Conservation (phyloP, 2,329 filamentous ascomycete genomes). For the Trematosphaeria pertusa region DNA sequence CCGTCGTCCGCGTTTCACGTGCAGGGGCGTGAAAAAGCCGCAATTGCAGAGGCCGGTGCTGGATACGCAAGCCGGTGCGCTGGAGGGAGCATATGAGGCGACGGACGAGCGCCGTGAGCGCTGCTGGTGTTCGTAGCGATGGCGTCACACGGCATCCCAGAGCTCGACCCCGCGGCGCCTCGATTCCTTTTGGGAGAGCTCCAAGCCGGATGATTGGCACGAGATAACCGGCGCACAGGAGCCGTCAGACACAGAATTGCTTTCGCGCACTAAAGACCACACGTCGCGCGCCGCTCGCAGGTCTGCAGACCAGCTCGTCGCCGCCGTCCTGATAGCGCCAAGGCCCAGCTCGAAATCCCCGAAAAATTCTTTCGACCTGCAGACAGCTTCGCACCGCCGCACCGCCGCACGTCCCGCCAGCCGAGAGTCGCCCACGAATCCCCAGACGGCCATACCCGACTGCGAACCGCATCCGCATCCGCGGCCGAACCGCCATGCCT, state of each 20-base stretch:
- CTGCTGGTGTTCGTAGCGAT: constrained; percentile 5
- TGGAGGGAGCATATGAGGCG: constrained; percentile 2
- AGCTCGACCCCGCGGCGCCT: constrained; percentile 17
- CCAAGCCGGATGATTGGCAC: constrained; percentile 11
- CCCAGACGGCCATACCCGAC: constrained; percentile 27
- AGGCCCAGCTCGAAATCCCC: constrained; percentile 11
- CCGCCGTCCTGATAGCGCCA: constrained; percentile 17
- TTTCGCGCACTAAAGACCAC: not conserved
- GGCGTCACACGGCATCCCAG: constrained; percentile 16
- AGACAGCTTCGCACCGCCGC: constrained; percentile 23
- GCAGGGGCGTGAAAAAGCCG: constrained; percentile 24
- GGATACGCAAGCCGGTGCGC: not conserved
- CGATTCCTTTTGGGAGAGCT: constrained; percentile 11
- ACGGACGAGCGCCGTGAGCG: not conserved
- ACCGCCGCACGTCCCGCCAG: constrained; percentile 30
- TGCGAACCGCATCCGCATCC: constrained; percentile 19
- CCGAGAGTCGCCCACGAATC: constrained; percentile 35
- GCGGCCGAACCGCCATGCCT: constrained; percentile 51
- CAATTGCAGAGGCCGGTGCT: constrained; percentile 7
- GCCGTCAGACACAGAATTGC: not conserved
- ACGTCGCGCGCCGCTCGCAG: constrained; percentile 3
- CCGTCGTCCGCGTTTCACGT: constrained; percentile 44
- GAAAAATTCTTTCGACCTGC: constrained; percentile 36
- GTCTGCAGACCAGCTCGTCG: constrained; percentile 32
- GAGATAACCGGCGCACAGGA: constrained; percentile 6